Conservation (phyloP, 2,329 filamentous ascomycete genomes). For the Xylaria hypoxylon region DNA sequence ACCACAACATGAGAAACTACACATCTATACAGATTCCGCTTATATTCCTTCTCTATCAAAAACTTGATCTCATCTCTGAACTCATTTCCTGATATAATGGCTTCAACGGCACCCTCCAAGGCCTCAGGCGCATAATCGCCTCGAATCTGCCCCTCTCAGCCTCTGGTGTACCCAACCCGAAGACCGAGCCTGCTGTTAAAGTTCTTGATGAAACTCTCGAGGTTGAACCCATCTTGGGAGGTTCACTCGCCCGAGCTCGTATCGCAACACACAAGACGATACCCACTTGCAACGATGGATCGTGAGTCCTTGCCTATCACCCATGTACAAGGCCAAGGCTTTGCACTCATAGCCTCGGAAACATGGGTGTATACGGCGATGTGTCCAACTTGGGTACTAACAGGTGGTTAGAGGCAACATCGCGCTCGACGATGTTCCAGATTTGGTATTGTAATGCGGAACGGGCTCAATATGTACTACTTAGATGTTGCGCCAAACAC, state of each 20-base stretch:
- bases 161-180: conserved; percentile 24
- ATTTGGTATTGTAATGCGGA: conserved; percentile 50
- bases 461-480: conserved; percentile 50
- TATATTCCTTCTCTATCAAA: not conserved
- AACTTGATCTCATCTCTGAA: not conserved
- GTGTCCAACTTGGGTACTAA: conserved; percentile 7
- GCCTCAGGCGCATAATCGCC: conserved; percentile 46
- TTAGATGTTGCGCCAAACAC: conserved; percentile 48
- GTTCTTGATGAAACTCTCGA: conserved; percentile 45
- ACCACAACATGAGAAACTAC: conserved; percentile 3
- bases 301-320: conserved; percentile 41
- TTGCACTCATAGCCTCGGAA: not conserved
- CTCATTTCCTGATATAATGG: conserved; percentile 4
- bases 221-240: conserved; percentile 40
- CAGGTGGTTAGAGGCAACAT: conserved; percentile 41
- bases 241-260: conserved; percentile 38
- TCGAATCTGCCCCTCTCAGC: conserved; percentile 44
- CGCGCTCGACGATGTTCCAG: conserved; percentile 47
- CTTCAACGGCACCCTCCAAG: conserved; percentile 33
- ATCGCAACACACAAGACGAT: conserved; percentile 45
- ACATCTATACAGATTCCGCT: not conserved
- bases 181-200: conserved; percentile 46
- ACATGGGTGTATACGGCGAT: not conserved
- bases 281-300: conserved; percentile 47
- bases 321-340: conserved; percentile 3